phyloP scores from a whole-genome alignment of 2,329 filamentous ascomycete genomes.

The Tolypocladium cylindrosporum region DNA sequence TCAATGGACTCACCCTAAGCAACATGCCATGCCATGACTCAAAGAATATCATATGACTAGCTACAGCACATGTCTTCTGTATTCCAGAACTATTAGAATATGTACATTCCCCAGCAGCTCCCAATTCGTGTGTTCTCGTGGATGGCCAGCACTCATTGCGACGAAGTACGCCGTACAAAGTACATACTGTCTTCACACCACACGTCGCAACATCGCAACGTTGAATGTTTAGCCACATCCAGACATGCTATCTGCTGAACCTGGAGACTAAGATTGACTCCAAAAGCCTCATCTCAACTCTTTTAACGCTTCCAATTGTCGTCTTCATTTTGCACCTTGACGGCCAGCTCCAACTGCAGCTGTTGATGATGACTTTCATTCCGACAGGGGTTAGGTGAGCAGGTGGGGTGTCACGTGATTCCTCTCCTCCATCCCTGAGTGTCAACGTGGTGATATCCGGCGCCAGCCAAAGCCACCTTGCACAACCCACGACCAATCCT shows the following conservation, averaged over 20 bases:
- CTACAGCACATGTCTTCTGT: too few species aligned
- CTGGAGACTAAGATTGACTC: neutral
- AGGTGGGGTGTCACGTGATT: constrained; percentile 24
- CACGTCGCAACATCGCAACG: neutral
- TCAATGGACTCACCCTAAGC: neutral
- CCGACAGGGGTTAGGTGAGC: neutral
- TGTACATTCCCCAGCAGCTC: neutral
- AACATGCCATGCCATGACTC: neutral
- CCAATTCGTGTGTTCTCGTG: neutral
- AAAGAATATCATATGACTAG: too few species aligned
- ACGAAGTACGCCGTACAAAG: neutral
- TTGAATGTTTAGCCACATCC: neutral
- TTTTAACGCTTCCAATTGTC: neutral
- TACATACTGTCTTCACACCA: neutral
- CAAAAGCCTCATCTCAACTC: too few species aligned
- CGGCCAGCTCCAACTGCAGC: neutral
- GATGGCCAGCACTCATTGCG: neutral
- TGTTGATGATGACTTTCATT: neutral
- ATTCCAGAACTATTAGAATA: too few species aligned
- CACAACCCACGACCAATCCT: constrained; percentile 20
- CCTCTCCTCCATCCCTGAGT: constrained; percentile 21
- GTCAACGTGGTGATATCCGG: constrained; percentile 28
- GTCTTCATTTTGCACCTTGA: neutral
- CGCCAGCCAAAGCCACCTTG: constrained; percentile 20
- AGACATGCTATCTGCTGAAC: neutral